phyloP scores from a whole-genome alignment of 129 eudicot genomes.

The Oenanthe sinensis region DNA sequence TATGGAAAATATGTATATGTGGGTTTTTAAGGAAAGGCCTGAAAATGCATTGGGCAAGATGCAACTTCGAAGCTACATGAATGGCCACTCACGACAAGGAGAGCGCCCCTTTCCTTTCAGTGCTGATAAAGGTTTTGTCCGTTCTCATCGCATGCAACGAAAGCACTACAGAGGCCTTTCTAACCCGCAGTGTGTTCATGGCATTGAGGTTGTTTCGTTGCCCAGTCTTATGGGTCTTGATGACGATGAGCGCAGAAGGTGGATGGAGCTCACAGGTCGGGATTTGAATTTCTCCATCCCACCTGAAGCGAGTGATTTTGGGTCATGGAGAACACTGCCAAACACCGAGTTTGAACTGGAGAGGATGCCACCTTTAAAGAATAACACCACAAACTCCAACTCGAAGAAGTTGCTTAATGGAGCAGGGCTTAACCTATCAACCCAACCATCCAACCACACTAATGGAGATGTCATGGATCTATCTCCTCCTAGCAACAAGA shows the following conservation, averaged over 20 bases:
- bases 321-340: constrained; percentile 77
- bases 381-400: constrained; percentile 30
- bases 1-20: constrained; percentile 97
- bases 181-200: constrained; percentile 86
- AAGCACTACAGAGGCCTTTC: constrained; percentile 87
- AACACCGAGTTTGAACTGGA: constrained; percentile 73
- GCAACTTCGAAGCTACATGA: constrained; percentile 95
- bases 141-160: constrained; percentile 87
- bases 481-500: constrained; percentile 54
- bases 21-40: constrained; percentile 86
- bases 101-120: constrained; percentile 88
- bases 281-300: constrained; percentile 58
- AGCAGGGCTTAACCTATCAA: constrained; percentile 57
- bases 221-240: constrained; percentile 49
- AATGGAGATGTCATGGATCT: constrained; percentile 62
- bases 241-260: constrained; percentile 68
- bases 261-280: constrained; percentile 75
- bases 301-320: constrained; percentile 62
- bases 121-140: constrained; percentile 70
- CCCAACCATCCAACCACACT: constrained; percentile 44
- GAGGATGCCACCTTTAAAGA: constrained; percentile 30
- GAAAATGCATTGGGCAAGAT: constrained; percentile 83
- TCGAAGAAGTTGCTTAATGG: constrained; percentile 65
- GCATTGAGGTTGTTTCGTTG: constrained; percentile 54
- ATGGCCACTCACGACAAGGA: constrained; percentile 89